Conservation (phyloP, 2,329 filamentous ascomycete genomes). For the Knoxdaviesia proteae region DNA sequence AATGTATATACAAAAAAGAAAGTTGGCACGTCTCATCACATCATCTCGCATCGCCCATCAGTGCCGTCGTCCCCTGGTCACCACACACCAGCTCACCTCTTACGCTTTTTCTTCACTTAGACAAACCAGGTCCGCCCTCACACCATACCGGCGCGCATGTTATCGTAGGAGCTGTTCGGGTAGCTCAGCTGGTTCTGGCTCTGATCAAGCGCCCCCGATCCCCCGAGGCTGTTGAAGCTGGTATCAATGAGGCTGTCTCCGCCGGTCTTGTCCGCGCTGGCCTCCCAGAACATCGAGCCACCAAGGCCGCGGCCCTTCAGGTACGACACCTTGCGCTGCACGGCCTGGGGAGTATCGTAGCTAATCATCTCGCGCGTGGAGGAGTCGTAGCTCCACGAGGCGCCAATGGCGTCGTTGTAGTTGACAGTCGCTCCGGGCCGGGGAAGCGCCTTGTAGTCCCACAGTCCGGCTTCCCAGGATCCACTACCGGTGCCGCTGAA, state of each 20-base stretch:
- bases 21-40: too few relatives aligned
- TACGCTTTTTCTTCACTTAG: too few relatives aligned
- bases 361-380: slow-evolving; percentile 41
- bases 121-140: neutral
- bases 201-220: slow-evolving; percentile 19
- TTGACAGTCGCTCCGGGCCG: slow-evolving; percentile 33
- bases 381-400: slow-evolving; percentile 51
- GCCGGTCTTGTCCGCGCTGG: slow-evolving; percentile 42
- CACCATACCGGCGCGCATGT: slow-evolving; percentile 20
- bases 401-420: slow-evolving; percentile 35
- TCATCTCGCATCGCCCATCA: too few relatives aligned
- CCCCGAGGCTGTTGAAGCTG: slow-evolving; percentile 18
- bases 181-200: slow-evolving; percentile 29
- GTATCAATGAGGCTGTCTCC: slow-evolving; percentile 38
- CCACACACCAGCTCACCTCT: too few relatives aligned
- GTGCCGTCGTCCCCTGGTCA: too few relatives aligned
- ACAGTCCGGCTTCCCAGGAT: slow-evolving; percentile 52
- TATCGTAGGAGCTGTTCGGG: slow-evolving; percentile 32
- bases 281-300: slow-evolving; percentile 77
- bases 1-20: too few relatives aligned
- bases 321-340: slow-evolving; percentile 42
- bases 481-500: slow-evolving; percentile 48
- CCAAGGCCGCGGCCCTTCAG: slow-evolving; percentile 41
- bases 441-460: slow-evolving; percentile 66
- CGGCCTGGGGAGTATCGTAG: slow-evolving; percentile 45